phyloP scores from a whole-genome alignment of 2,329 filamentous ascomycete species.

The Coniochaeta sp. region DNA sequence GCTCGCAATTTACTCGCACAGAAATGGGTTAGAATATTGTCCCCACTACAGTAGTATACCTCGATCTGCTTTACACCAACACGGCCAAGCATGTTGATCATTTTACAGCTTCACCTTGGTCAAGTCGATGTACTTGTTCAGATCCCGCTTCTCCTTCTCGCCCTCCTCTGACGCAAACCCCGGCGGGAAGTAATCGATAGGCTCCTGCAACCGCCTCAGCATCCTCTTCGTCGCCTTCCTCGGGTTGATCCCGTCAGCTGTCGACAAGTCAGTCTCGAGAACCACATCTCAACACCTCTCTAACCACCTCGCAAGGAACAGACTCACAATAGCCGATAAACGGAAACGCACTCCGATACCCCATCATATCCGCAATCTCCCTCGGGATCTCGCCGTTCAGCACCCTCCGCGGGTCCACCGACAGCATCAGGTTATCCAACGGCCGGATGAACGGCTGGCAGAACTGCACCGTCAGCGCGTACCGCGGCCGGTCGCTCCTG shows the following conservation, averaged over 20 bases:
- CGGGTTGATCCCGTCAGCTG: slow-evolving; percentile 1
- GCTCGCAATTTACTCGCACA: too few relatives aligned
- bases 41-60: too few relatives aligned
- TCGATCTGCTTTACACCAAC: too few relatives aligned
- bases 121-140: neutral
- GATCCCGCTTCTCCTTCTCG: neutral
- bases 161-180: neutral
- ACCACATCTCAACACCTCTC: neutral
- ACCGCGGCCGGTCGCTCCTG: slow-evolving; percentile 16
- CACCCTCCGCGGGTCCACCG: slow-evolving; percentile 17
- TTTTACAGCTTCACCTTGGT: neutral
- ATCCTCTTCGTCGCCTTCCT: slow-evolving; percentile 1
- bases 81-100: neutral
- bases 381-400: slow-evolving; percentile 3
- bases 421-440: slow-evolving; percentile 27
- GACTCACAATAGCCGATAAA: slow-evolving; percentile 5
- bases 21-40: too few relatives aligned
- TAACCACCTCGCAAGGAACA: neutral
- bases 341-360: slow-evolving; percentile 6
- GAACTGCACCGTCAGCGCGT: slow-evolving; percentile 30
- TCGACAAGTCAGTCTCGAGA: neutral
- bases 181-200: neutral
- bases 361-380: slow-evolving; percentile 10
- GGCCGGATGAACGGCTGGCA: slow-evolving; percentile 31
- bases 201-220: neutral